Evolutionary conservation across 371 early-diverging fungal species (phyloP), one percentile per base, ranked within the genome.

Genomic region (Mucor sp.): DNA sequence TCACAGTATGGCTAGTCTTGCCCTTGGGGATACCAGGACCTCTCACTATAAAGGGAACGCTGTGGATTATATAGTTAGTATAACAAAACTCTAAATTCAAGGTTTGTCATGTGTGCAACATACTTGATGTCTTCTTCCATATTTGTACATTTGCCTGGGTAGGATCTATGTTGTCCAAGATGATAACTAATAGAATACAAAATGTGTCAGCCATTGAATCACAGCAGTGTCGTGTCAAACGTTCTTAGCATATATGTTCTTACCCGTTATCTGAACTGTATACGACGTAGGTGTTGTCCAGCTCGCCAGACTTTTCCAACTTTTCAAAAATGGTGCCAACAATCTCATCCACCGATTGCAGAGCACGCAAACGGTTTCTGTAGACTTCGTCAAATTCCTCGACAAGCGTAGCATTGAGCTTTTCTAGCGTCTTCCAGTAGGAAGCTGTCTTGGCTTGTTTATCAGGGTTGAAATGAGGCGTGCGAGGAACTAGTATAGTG

Each of bases 261-360:
- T 71, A 78, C 59, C 90, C 90, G 62, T 90, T 90, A 61, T 90
- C 90, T 32, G 89, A 78, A 4, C 87, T 85, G 68, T 89, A 90
- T 58, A 90, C 67, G 15, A 90, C 74, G 59, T 85, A 88, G 3
- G 90, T 90, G 69, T 90, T 88, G 21, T 90, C 88, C 19, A 87
- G 66, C 62, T 84, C 78, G 0, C 85, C 85, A 39, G 84, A 81
- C 15, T 65, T 61, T 59, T 87, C 84, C 7, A 90, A 77, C 14
- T 82, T 77, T 33, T 84, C 78, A 64, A 88, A 75, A 0, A 90
- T 59, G 0, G 78, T 68, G 4, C 86, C 89, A n/a, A 90, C 81
- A 39, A 90, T 70, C 65, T 90, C 90, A 65, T 90, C 90, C 0
- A 87, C 85, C 0, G 88, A 85, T 61, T 89, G 89, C 39, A 90